A percentile compares a stretch with the other conserved stretches of the same genome.
Conservation (phyloP, 1,139 yeast genomes). For the Pichia sp. region DNA sequence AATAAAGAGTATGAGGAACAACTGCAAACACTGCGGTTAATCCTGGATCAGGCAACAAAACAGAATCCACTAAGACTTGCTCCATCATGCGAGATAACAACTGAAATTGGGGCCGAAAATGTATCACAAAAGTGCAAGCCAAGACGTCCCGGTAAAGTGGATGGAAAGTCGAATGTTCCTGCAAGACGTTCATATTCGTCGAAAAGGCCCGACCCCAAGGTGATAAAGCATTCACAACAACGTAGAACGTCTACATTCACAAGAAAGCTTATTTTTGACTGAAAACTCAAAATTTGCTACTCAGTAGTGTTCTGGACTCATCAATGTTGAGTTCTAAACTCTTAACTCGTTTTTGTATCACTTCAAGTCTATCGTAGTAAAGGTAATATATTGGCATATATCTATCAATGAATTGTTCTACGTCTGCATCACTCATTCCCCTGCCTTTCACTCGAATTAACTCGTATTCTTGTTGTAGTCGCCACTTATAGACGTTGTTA, state of each 20-base stretch:
- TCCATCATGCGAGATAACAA: neutral
- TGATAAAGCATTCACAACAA: neutral
- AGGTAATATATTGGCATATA: slow-evolving; percentile 83
- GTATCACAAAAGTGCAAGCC: neutral
- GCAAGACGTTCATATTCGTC: neutral
- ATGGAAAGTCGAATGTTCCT: neutral
- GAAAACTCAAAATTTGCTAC: neutral
- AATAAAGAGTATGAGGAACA: neutral
- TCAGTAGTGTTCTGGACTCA: slow-evolving; percentile 28
- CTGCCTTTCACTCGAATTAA: slow-evolving; percentile 49
- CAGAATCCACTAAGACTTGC: neutral
- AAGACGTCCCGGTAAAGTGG: neutral
- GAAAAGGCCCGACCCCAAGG: neutral
- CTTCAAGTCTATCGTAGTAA: slow-evolving; percentile 48
- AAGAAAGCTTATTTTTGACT: slow-evolving; percentile 12
- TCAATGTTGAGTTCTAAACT: slow-evolving; percentile 35
- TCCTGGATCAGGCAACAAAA: neutral
- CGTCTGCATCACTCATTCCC: slow-evolving; percentile 80
- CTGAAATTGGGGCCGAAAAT: neutral
- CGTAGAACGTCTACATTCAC: slow-evolving; percentile 4
- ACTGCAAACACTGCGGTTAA: neutral
- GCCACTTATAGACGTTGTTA: slow-evolving; percentile 70
- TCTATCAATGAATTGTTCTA: slow-evolving; percentile 63
- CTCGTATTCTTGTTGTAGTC: slow-evolving; percentile 78
- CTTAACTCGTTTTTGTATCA: slow-evolving; percentile 24